Evolutionary conservation across 2,329 filamentous ascomycete species (phyloP), one percentile per base, ranked within the genome.

Genomic region (Setomelanomma holmii): DNA sequence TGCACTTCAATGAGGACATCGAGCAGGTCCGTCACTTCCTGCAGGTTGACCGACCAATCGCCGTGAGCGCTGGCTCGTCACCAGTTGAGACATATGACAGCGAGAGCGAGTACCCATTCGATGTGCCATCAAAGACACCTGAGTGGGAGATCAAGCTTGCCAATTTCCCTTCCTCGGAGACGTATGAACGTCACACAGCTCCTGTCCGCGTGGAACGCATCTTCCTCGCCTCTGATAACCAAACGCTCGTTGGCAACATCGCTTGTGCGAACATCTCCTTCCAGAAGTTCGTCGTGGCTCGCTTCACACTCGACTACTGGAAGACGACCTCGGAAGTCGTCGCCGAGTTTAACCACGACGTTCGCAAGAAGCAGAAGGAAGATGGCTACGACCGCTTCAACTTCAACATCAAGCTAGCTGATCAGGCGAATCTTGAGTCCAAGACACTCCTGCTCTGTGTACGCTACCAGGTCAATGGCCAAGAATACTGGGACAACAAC

Each of bases 291-390:
- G 91, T 99, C 47, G 86, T 89, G n/a, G 93, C 91, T 73, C 87
- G 95, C 44, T 99, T 99, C 75, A 99, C 95, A 0, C 84, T 97
- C 40, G 95, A 99, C 75, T 95, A 96, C 78, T 99, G 95, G 95
- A 96, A 96, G 82, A 99, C 95, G 0, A 96, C 93, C 0, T 99
- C 95, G 0, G 95, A 99, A 72, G 89, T 98, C 1, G 83, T 84
- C 33, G 93, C 91, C n/a, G 92, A 97, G 66, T 99, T 86, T 78
- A 88, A 87, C 72, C 85, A 90, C 56, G 90, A 95, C 76, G 84
- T 93, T 40, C 85, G 86, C 38, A 85, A 86, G 22, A 85, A 85
- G 61, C 85, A 89, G 36, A 79, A 79, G 3, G 78, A 84, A 19
- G 82, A 89, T 63, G 86, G 88, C 41, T 88, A 89, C 64, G 95